Percentiles rank a stretch among this genome's conserved stretches.
Conservation (phyloP, 2,329 filamentous ascomycete genomes). For the Aspergillus viridinutans region DNA sequence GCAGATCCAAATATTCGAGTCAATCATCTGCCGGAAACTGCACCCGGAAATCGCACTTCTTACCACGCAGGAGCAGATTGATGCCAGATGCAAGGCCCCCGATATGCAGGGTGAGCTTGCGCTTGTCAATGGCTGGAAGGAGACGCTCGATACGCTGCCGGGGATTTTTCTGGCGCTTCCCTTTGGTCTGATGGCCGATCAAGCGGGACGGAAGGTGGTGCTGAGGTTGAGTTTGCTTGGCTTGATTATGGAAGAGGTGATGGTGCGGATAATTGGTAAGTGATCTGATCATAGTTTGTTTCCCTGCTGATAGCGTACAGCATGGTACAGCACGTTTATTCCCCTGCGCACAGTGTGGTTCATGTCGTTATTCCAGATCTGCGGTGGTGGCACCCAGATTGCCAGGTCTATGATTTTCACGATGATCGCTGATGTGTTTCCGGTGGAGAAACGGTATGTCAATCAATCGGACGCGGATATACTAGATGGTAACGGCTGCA, state of each 20-base stretch:
- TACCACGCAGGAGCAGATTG: neutral
- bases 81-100: slow-evolving; percentile 2
- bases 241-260: slow-evolving; percentile 3
- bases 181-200: slow-evolving; percentile 12
- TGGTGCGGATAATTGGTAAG: slow-evolving; percentile 7
- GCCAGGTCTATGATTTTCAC: slow-evolving; percentile 7
- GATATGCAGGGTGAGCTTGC: slow-evolving; percentile 12
- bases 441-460: slow-evolving; percentile 4
- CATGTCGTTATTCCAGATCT: slow-evolving; percentile 10
- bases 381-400: slow-evolving; percentile 9
- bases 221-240: slow-evolving; percentile 6
- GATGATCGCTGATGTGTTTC: slow-evolving; percentile 9
- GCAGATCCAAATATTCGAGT: slow-evolving; percentile 10
- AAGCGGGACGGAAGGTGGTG: slow-evolving; percentile 7
- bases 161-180: slow-evolving; percentile 10
- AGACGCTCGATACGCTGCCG: slow-evolving; percentile 7
- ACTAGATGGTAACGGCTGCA: neutral
- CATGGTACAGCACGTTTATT: slow-evolving; percentile 6
- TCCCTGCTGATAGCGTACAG: neutral
- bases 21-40: slow-evolving; percentile 10
- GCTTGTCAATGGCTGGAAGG: slow-evolving; percentile 9
- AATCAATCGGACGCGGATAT: neutral
- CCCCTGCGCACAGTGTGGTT: slow-evolving; percentile 10
- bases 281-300: neutral
- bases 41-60: slow-evolving; percentile 3